These are phyloP conservation scores for Plasmodium cynomolgi DNA, from an alignment of 169 alveolate genomes.

Conservation along the genomic window DNA sequence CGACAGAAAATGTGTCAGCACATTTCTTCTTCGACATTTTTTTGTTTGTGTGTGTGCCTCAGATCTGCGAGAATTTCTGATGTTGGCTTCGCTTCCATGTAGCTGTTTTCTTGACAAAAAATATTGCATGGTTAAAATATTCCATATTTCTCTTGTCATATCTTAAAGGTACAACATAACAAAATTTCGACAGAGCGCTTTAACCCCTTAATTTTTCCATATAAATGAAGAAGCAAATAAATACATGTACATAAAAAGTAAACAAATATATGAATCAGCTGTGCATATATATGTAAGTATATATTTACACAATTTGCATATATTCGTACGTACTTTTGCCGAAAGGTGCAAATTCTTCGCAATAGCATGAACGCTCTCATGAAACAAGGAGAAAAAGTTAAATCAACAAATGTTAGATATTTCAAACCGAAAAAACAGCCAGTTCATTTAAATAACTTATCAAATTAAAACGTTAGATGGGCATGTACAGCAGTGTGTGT, in stretches of 20 bases:
- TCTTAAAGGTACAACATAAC: background rate
- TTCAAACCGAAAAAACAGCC: background rate
- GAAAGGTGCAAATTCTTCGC: background rate
- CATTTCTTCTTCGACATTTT: background rate
- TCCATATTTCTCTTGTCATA: slow-evolving; percentile 14
- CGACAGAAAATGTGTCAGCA: background rate
- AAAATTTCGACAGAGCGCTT: background rate
- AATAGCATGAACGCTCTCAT: background rate
- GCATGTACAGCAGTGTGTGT: background rate
- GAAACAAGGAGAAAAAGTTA: background rate
- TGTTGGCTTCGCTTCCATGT: background rate
- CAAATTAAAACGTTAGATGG: background rate
- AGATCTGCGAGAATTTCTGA: background rate
- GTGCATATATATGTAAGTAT: background rate
- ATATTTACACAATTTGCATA: background rate
- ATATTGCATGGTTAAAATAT: slow-evolving; percentile 10
- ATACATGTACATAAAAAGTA: background rate
- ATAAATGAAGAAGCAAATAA: background rate
- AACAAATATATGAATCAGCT: background rate
- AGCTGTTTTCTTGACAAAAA: background rate
- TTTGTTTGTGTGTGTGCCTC: background rate
- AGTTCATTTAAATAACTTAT: background rate
- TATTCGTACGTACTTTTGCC: background rate
- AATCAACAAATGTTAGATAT: background rate
- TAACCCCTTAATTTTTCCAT: slow-evolving; percentile 1